Evolutionary conservation across 768 basidiomycete species (phyloP).

Genomic region (Termitomyces sp.): DNA sequence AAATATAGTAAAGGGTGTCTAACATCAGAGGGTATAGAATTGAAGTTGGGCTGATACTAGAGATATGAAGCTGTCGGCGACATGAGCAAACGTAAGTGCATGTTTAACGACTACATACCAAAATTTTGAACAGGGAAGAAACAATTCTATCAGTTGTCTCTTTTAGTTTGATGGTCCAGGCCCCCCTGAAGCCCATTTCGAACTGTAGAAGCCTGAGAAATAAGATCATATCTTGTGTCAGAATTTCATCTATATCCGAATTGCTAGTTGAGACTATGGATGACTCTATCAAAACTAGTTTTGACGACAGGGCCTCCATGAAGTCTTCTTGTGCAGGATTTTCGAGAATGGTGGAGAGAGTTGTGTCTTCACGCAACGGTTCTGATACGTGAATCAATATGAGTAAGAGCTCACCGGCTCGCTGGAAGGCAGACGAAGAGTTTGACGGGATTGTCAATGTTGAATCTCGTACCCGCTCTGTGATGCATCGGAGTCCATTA

Average conservation of each 20-base stretch:
- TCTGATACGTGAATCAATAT: constrained; percentile 67
- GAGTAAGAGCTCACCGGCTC: constrained; percentile 66
- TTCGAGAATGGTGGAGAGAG: constrained; percentile 48
- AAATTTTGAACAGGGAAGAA: constrained; percentile 42
- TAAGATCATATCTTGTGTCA: constrained; percentile 47
- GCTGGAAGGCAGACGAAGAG: constrained; percentile 39
- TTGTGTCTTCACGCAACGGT: constrained; percentile 49
- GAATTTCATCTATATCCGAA: constrained; percentile 18
- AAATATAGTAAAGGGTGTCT: constrained; percentile 70
- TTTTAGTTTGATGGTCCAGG: constrained; percentile 52
- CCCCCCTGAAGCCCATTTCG: constrained; percentile 58
- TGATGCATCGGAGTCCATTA: constrained; percentile 66
- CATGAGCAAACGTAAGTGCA: constrained; percentile 2
- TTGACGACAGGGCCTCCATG: constrained; percentile 43
- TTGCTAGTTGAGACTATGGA: constrained; percentile 25
- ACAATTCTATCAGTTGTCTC: constrained; percentile 42
- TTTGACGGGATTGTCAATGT: constrained; percentile 22
- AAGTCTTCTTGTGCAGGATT: constrained; percentile 55
- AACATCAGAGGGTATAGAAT: constrained; percentile 63
- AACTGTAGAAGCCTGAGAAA: constrained; percentile 72
- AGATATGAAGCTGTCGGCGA: constrained; percentile 46
- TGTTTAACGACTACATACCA: constrained; percentile 38
- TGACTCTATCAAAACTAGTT: constrained; percentile 39
- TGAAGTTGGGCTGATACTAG: constrained; percentile 50
- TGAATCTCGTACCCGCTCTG: constrained; percentile 45